These are phyloP conservation scores for Drosera spatulata DNA, from an alignment of 179 eudicot genomes.

Conservation along the genomic window DNA sequence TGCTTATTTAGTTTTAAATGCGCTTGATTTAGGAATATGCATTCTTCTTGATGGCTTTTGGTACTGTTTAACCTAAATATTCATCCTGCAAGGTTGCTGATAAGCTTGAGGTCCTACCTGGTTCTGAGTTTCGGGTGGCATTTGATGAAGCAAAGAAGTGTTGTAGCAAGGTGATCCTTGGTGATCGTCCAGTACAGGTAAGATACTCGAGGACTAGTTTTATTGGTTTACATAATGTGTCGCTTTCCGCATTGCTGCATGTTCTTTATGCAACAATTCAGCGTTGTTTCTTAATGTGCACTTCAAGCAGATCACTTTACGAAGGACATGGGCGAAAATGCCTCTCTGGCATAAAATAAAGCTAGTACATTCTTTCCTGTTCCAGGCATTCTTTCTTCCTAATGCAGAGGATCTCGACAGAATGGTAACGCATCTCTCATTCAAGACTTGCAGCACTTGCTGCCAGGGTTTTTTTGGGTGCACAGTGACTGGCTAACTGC, in stretches of 20 bases:
- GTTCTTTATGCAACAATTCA: no score
- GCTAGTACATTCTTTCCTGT: constrained; percentile 45
- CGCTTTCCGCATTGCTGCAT: no score
- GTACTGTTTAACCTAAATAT: background rate
- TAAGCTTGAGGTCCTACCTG: constrained; percentile 91
- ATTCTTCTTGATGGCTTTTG: background rate
- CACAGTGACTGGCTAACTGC: background rate
- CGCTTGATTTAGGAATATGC: background rate
- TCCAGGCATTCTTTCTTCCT: constrained; percentile 75
- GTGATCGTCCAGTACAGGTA: constrained; percentile 94
- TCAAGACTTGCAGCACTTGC: background rate
- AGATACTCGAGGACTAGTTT: constrained; percentile 13
- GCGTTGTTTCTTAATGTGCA: no score
- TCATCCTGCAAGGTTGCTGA: constrained; percentile 52
- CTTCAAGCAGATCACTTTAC: constrained; percentile 42
- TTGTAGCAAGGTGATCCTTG: constrained; percentile 89
- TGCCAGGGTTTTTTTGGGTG: background rate
- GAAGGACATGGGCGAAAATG: constrained; percentile 70
- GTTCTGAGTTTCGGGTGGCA: constrained; percentile 91
- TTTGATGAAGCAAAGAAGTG: constrained; percentile 87
- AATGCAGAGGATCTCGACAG: constrained; percentile 47
- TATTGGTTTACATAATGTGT: background rate
- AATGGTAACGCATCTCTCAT: constrained; percentile 37
- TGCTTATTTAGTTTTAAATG: background rate
- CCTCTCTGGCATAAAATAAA: constrained; percentile 80